phyloP scores from a whole-genome alignment of 1,139 yeast genomes.

The Yamadazyma mexicana region DNA sequence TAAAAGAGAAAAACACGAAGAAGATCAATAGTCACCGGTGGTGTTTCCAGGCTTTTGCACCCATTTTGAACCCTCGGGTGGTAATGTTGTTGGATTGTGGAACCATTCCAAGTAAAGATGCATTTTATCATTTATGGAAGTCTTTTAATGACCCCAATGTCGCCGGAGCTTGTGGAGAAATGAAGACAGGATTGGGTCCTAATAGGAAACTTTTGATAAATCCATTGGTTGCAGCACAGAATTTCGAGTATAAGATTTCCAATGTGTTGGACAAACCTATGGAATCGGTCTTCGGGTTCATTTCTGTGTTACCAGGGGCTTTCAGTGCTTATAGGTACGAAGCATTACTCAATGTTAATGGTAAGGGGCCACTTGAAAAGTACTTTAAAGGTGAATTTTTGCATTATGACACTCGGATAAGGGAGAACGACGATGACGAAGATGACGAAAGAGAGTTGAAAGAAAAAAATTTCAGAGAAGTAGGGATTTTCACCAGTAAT shows the following conservation, averaged over 20 bases:
- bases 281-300: constrained; percentile 81
- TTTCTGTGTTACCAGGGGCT: constrained; percentile 83
- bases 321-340: constrained; percentile 79
- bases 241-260: constrained; percentile 81
- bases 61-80: constrained; percentile 66
- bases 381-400: constrained; percentile 79
- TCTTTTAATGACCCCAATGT: constrained; percentile 70
- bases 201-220: constrained; percentile 55
- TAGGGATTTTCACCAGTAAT: constrained; percentile 75
- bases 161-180: constrained; percentile 92
- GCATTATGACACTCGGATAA: constrained; percentile 43
- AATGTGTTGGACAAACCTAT: constrained; percentile 81
- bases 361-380: constrained; percentile 72
- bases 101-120: constrained; percentile 69
- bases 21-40: constrained; percentile 84
- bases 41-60: constrained; percentile 81
- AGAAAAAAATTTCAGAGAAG: constrained; percentile 44
- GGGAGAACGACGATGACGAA: constrained; percentile 27
- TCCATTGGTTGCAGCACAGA: constrained; percentile 82
- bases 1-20: constrained; percentile 72
- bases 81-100: constrained; percentile 79
- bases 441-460: constrained; percentile 46
- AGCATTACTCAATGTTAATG: constrained; percentile 65
- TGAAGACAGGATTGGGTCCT: constrained; percentile 66
- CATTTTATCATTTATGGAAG: constrained; percentile 78